A percentile compares a stretch with the other conserved stretches of the same genome.
Evolutionary conservation across 169 alveolate genomes (phyloP).

Genomic region (Plasmodium gonderi): DNA sequence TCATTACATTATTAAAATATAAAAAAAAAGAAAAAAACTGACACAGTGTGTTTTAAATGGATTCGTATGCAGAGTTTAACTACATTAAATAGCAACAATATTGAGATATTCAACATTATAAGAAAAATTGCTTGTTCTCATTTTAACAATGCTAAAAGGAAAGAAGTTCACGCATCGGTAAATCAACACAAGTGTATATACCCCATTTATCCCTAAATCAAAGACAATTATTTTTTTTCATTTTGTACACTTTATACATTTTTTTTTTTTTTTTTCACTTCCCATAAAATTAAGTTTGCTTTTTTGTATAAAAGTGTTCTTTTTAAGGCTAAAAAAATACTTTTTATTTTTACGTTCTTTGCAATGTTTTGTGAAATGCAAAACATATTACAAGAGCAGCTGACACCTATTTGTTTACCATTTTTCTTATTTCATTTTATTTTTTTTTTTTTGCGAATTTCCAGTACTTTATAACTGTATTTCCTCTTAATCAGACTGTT

Average conservation of each 20-base stretch:
- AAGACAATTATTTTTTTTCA: neutral
- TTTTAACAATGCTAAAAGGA: neutral
- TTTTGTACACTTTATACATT: neutral
- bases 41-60: neutral
- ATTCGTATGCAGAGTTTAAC: conserved; percentile 24
- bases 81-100: neutral
- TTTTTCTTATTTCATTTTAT: neutral
- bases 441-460: neutral
- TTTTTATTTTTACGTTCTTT: neutral
- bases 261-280: neutral
- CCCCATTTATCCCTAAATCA: neutral
- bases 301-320: neutral
- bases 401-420: neutral
- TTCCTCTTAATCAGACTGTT: neutral
- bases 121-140: neutral
- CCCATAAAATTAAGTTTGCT: neutral
- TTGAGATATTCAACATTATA: neutral
- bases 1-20: neutral
- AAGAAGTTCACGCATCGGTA: neutral
- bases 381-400: neutral
- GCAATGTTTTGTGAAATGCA: neutral
- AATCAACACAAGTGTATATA: neutral
- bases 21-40: neutral
- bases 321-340: neutral
- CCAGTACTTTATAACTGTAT: neutral